phyloP scores from a whole-genome alignment of 1,139 yeast genomes.

The Yamadazyma sp. region DNA sequence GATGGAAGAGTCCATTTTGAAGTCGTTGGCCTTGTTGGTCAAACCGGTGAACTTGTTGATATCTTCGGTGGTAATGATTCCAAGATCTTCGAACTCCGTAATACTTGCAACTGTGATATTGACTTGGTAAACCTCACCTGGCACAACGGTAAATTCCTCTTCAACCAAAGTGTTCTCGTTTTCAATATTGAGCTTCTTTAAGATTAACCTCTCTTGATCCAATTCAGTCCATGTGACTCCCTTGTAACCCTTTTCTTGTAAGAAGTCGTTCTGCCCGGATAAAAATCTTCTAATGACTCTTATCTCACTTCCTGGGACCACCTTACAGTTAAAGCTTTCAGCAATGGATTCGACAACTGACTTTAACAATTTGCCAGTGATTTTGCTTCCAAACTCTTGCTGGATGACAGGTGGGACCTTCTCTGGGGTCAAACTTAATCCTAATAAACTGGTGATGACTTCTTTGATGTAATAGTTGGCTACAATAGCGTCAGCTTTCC shows the following conservation, averaged over 20 bases:
- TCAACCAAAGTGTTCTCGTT: slow-evolving; percentile 52
- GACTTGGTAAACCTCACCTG: slow-evolving; percentile 86
- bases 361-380: slow-evolving; percentile 73
- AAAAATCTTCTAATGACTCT: slow-evolving; percentile 89
- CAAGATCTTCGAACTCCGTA: slow-evolving; percentile 52
- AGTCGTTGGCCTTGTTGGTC: slow-evolving; percentile 50
- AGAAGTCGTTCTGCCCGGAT: slow-evolving; percentile 92
- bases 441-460: slow-evolving; percentile 72
- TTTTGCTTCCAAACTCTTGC: slow-evolving; percentile 24
- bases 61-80: slow-evolving; percentile 65
- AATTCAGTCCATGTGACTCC: slow-evolving; percentile 91
- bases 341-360: slow-evolving; percentile 80
- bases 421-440: slow-evolving; percentile 73
- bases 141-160: slow-evolving; percentile 67
- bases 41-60: slow-evolving; percentile 65
- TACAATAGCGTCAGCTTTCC: slow-evolving; percentile 84
- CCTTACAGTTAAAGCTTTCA: slow-evolving; percentile 72
- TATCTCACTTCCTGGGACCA: slow-evolving; percentile 89
- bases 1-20: slow-evolving; percentile 67
- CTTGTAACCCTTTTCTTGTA: slow-evolving; percentile 87
- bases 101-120: slow-evolving; percentile 82
- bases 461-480: slow-evolving; percentile 90
- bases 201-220: slow-evolving; percentile 57
- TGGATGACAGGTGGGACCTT: slow-evolving; percentile 55
- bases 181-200: slow-evolving; percentile 13